Conservation (phyloP, 2,329 filamentous ascomycete species). For the Cercospora sp. region DNA sequence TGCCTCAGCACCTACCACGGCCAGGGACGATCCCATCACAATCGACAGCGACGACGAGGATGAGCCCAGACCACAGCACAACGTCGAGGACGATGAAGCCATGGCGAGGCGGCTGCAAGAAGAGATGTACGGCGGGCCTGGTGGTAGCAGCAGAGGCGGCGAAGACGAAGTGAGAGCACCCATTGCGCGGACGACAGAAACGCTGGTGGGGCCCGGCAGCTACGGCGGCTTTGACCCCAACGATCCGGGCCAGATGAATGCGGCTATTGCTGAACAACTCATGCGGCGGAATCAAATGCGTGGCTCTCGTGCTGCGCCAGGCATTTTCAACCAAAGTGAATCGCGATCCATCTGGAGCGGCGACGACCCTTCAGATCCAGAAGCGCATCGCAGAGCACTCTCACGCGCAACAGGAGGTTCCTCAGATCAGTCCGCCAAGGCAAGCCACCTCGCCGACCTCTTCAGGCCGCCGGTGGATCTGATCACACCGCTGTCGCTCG, state of each 20-base stretch:
- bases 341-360: conserved; percentile 58
- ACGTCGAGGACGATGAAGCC: conserved; percentile 80
- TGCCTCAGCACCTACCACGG: conserved; percentile 38
- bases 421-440: conserved; percentile 67
- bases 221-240: conserved; percentile 36
- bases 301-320: conserved; percentile 36
- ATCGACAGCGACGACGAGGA: conserved; percentile 67
- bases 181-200: conserved; percentile 88
- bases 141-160: conserved; percentile 46
- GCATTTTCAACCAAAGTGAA: conserved; percentile 69
- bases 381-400: conserved; percentile 55
- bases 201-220: conserved; percentile 66
- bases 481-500: conserved; percentile 78
- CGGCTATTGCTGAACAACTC: conserved; percentile 66
- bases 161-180: conserved; percentile 77
- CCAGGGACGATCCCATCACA: conserved; percentile 61
- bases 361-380: conserved; percentile 52
- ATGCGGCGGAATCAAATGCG: conserved; percentile 29
- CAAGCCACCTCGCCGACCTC: conserved; percentile 80
- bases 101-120: conserved; percentile 91
- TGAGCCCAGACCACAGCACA: conserved; percentile 28
- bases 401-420: conserved; percentile 64
- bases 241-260: conserved; percentile 57
- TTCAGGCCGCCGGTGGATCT: conserved; percentile 91
- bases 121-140: conserved; percentile 71